phyloP scores from a whole-genome alignment of 257 asterid genomes.

The Solanum rostratum region DNA sequence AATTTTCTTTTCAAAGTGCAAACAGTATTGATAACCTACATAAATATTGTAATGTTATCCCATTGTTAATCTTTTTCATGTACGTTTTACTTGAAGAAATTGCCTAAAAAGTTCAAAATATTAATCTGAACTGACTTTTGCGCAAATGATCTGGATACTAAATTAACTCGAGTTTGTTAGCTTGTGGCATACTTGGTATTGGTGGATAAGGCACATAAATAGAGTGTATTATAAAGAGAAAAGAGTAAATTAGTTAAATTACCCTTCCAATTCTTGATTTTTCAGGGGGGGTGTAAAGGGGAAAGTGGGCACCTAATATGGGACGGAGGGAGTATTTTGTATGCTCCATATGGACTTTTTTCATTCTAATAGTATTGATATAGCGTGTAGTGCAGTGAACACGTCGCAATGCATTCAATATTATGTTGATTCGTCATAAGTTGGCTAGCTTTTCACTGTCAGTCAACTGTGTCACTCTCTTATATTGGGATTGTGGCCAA shows the following conservation, averaged over 20 bases:
- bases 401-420: neutral
- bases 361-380: neutral
- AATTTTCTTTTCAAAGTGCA: neutral
- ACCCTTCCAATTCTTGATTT: neutral
- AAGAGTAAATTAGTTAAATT: neutral
- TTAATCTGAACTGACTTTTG: neutral
- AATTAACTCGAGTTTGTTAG: neutral
- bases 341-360: neutral
- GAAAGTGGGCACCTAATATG: neutral
- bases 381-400: neutral
- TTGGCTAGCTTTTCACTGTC: neutral
- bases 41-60: neutral
- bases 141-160: neutral
- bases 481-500: neutral
- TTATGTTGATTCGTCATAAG: neutral
- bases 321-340: neutral
- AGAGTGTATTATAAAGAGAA: neutral
- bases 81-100: neutral
- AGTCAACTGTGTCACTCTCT: neutral
- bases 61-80: neutral
- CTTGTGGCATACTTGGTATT: neutral
- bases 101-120: neutral
- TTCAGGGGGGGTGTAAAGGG: neutral
- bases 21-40: neutral
- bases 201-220: neutral